Percentiles rank a stretch among this genome's conserved stretches.
phyloP scores from a whole-genome alignment of 148 eudicot genomes.

The Nepenthes mirabilis region DNA sequence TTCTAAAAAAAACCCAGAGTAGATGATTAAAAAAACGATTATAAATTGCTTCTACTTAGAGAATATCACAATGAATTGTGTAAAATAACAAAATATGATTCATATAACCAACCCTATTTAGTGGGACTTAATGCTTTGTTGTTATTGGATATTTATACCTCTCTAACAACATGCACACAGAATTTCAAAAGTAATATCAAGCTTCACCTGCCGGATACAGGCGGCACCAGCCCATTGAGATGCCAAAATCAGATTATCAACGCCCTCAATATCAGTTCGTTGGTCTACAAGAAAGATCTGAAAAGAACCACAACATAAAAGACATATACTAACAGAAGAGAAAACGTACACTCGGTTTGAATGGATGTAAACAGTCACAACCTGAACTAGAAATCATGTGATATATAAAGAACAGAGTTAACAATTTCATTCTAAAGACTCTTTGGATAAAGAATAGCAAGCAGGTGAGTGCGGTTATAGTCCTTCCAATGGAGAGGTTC shows the following conservation, averaged over 20 bases:
- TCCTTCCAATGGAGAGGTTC: no score
- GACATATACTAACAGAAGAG: background rate
- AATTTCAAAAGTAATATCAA: constrained; percentile 1
- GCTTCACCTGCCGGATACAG: constrained; percentile 38
- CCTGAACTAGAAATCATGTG: background rate
- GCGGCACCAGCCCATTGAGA: constrained; percentile 60
- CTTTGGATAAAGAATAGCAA: no score
- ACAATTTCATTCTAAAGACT: no score
- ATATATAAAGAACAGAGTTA: no score
- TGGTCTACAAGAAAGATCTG: constrained; percentile 38
- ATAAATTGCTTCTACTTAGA: no score
- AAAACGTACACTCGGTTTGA: background rate
- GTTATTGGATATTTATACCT: background rate
- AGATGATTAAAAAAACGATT: no score
- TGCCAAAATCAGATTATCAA: constrained; percentile 61
- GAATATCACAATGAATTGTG: no score
- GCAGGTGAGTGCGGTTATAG: no score
- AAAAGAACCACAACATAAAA: background rate
- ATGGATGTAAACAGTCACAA: background rate
- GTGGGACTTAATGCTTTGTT: background rate
- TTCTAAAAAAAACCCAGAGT: no score
- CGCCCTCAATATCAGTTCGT: constrained; percentile 41
- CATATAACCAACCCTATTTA: no score
- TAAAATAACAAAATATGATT: no score
- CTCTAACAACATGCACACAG: background rate